Percentiles rank a stretch among this genome's conserved stretches.
Evolutionary conservation across 345 rosid genomes (phyloP).

Genomic region (Moricandia arvensis): DNA sequence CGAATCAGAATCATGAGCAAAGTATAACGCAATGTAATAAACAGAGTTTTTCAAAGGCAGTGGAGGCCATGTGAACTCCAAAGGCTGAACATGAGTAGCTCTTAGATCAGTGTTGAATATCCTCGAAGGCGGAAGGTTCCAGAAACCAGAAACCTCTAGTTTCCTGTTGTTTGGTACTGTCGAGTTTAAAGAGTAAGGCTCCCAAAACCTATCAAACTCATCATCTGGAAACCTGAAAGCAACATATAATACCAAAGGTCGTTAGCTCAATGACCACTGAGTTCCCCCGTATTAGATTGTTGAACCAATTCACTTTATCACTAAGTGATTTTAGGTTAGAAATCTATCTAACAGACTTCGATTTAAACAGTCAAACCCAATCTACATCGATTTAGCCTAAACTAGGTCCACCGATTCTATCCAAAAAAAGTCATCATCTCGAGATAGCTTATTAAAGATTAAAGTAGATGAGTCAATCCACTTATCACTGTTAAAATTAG

Average conservation of each 20-base stretch:
- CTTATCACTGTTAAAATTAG: no score
- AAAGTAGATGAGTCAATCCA: no score
- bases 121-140: constrained; percentile 85
- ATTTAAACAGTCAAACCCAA: no score
- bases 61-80: constrained; percentile 76
- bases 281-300: no score
- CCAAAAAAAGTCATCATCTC: no score
- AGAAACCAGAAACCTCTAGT: constrained; percentile 66
- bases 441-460: no score
- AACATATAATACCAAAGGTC: not conserved
- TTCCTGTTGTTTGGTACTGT: constrained; percentile 46
- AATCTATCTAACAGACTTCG: no score
- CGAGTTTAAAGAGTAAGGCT: constrained; percentile 45
- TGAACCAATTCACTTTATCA: no score
- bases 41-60: constrained; percentile 38
- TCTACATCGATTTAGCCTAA: no score
- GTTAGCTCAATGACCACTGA: no score
- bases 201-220: constrained; percentile 77
- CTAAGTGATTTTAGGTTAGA: no score
- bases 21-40: constrained; percentile 79
- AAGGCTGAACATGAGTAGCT: constrained; percentile 33
- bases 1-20: constrained; percentile 58
- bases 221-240: constrained; percentile 76
- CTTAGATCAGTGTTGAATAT: constrained; percentile 68
- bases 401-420: no score